Base-by-base conservation (phyloP, 2,329 filamentous ascomycete species). In the Alternaria triticimaculans region DNA sequence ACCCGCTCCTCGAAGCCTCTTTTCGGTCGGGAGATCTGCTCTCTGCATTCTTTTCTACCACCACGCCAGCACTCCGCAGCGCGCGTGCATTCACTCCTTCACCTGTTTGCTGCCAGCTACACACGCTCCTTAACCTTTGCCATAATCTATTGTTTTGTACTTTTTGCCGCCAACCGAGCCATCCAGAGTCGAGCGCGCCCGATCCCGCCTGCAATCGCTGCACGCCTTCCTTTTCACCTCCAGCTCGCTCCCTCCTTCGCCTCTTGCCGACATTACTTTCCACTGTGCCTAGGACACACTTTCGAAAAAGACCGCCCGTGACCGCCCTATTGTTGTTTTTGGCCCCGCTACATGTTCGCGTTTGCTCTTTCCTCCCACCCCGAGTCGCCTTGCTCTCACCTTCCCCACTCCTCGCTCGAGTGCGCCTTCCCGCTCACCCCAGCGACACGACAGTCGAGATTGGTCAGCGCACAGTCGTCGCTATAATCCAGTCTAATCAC, bases 311-410 rank as follows among this genome's bases (percentile, higher is more conserved):
- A 44, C 51, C 15, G 30, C 53, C 48, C 18, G 11, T 54, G 37
- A 50, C 30, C 44, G 23, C 28, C 44, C 30, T 20, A n/a, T 48
- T 51, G 53, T 55, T 60, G 56, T 60, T 55, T 50, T 59, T 62
- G 51, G 59, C 68, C 61, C 51, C 63, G 58, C 69, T 77, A 69
- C 67, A 77, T 78, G 76, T 58, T 64, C 61, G 67, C 67, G 55
- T 55, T 66, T 68, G 64, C 68, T 68, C 60, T 60, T 62, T 66
- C 58, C 65, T 43, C 53, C 57, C 60, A 55, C 50, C 54, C 37
- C 51, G 59, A 65, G 60, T 50, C 45, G 62, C 55, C 21, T 55
- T 48, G 45, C 58, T 12, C 51, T 43, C 53, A 41, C 60, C 43
- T 37, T 57, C 59, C 62, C 33, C 55, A 46, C 51, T 45, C 46